Conservation (phyloP, 257 asterid genomes). For the Solanum paucissectum region DNA sequence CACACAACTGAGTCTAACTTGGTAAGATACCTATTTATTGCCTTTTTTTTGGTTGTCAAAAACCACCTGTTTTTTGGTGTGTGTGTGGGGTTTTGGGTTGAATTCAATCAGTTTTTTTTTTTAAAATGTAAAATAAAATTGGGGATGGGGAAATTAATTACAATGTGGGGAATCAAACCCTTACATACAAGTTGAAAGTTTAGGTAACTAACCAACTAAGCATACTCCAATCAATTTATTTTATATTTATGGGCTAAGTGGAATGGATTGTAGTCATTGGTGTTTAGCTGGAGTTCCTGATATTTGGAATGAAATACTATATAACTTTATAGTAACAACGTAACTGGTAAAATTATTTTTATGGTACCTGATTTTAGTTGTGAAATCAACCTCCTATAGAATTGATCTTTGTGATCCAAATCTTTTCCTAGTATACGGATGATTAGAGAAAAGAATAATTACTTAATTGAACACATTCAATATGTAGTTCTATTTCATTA, state of each 20-base stretch:
- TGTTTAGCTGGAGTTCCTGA: not conserved
- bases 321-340: conserved; percentile 24
- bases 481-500: not conserved
- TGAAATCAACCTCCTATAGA: too few relatives aligned
- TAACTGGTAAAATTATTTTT: not conserved
- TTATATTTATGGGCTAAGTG: too few relatives aligned
- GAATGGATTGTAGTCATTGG: too few relatives aligned
- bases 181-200: too few relatives aligned
- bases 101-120: too few relatives aligned
- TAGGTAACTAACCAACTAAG: not conserved
- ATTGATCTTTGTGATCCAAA: too few relatives aligned
- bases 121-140: too few relatives aligned
- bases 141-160: too few relatives aligned
- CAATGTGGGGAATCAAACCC: too few relatives aligned
- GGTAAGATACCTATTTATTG: not conserved
- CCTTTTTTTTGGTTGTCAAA: not conserved
- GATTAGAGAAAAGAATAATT: not conserved
- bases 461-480: not conserved
- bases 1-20: not conserved
- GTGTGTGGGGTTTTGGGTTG: too few relatives aligned
- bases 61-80: not conserved
- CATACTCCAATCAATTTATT: not conserved
- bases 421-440: too few relatives aligned
- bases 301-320: conserved; percentile 73
- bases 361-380: not conserved